Percentiles rank a stretch among this genome's conserved stretches.
Evolutionary conservation across 1,284 basidiomycete species (phyloP).

Genomic region (Marasmius sp.): DNA sequence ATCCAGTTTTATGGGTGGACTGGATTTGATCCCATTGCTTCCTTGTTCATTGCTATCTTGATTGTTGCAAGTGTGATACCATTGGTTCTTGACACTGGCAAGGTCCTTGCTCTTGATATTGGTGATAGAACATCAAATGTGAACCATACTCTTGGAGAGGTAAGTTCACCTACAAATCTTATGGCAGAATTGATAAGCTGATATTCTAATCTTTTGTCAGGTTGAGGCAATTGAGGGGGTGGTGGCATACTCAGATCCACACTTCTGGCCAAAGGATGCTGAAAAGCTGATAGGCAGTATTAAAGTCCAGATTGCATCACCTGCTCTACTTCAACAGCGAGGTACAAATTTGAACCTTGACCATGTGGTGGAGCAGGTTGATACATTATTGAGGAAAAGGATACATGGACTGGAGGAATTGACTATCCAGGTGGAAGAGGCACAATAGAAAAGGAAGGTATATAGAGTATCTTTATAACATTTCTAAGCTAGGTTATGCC

Average conservation of each 20-base stretch:
- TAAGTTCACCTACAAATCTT: constrained; percentile 34
- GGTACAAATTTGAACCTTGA: constrained; percentile 62
- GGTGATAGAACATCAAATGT: constrained; percentile 70
- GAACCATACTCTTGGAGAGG: constrained; percentile 74
- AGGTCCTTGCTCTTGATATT: constrained; percentile 86
- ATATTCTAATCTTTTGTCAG: constrained; percentile 20
- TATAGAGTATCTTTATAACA: too few relatives aligned
- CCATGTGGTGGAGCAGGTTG: constrained; percentile 73
- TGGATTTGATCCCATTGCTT: constrained; percentile 98
- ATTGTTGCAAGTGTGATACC: constrained; percentile 96
- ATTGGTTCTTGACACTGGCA: constrained; percentile 91
- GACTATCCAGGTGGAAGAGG: constrained; percentile 77
- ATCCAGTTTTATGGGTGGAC: constrained; percentile 99
- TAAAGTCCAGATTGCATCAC: constrained; percentile 72
- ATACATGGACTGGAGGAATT: constrained; percentile 85
- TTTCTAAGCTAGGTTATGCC: too few relatives aligned
- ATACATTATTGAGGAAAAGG: constrained; percentile 63
- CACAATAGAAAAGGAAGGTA: background rate
- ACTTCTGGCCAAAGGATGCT: constrained; percentile 97
- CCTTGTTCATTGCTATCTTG: constrained; percentile 92
- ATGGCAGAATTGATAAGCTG: background rate
- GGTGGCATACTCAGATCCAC: constrained; percentile 75
- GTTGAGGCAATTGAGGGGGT: constrained; percentile 70
- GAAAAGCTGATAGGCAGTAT: constrained; percentile 87
- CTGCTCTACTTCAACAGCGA: constrained; percentile 46